A percentile compares a stretch with the other conserved stretches of the same genome.
phyloP scores from a whole-genome alignment of 164 flowering plant genomes.

The Kalanchoe fedtschenkoi region DNA sequence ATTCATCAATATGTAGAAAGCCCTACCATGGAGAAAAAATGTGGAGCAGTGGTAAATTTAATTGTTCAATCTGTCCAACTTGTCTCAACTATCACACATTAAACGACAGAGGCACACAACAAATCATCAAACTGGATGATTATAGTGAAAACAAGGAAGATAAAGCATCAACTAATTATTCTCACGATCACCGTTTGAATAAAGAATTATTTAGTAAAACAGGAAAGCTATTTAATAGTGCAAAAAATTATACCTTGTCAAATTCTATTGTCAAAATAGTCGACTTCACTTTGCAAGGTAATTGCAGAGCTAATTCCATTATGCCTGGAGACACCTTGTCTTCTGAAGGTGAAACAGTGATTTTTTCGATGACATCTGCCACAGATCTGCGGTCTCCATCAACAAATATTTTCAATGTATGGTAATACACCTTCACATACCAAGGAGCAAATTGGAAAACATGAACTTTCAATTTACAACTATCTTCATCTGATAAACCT shows the following conservation, averaged over 20 bases:
- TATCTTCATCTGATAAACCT: conserved; percentile 17
- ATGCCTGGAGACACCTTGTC: conserved; percentile 84
- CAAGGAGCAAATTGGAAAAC: conserved; percentile 93
- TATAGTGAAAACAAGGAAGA: background rate
- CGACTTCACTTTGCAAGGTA: conserved; percentile 54
- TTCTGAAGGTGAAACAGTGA: conserved; percentile 83
- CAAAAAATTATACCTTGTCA: conserved; percentile 61
- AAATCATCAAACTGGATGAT: background rate
- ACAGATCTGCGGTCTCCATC: conserved; percentile 39
- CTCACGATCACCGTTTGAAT: background rate
- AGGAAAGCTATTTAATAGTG: background rate
- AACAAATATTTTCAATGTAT: conserved; percentile 48
- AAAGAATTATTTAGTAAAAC: background rate
- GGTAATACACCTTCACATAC: conserved; percentile 91
- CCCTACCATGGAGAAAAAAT: conserved; percentile 33
- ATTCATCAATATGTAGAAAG: conserved; percentile 87
- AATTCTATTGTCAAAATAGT: conserved; percentile 67
- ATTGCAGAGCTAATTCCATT: conserved; percentile 63
- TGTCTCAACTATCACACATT: background rate
- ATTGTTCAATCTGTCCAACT: background rate
- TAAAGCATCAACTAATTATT: background rate
- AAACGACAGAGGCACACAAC: background rate
- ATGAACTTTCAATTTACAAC: conserved; percentile 40
- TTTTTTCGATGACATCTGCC: conserved; percentile 41
- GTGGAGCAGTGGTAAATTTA: background rate